Evolutionary conservation across 179 eudicot species (phyloP).

Genomic region (Amaranthus tricolor): DNA sequence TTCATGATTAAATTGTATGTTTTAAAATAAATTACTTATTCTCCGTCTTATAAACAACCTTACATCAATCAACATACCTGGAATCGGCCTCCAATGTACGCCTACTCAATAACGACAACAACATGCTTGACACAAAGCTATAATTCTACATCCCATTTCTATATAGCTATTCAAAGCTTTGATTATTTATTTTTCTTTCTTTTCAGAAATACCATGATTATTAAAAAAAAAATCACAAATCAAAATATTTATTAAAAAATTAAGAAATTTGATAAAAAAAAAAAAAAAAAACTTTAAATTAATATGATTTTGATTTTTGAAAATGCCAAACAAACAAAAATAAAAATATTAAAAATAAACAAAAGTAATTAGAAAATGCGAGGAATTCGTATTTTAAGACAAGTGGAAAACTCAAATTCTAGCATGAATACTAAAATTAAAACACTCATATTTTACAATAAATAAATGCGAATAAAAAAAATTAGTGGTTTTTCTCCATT

Average conservation of each 20-base stretch:
- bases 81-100: slow-evolving; percentile 79
- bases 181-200: neutral
- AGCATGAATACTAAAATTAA: too few relatives aligned
- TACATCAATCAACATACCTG: slow-evolving; percentile 43
- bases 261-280: neutral
- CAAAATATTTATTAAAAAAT: neutral
- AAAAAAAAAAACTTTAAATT: too few relatives aligned
- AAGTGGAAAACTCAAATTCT: neutral
- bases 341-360: too few relatives aligned
- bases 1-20: too few relatives aligned
- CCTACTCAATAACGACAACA: slow-evolving; percentile 90
- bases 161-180: slow-evolving; percentile 13
- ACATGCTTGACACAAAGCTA: slow-evolving; percentile 55
- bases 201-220: neutral
- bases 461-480: too few relatives aligned
- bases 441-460: too few relatives aligned
- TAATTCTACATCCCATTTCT: slow-evolving; percentile 54
- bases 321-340: neutral
- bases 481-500: too few relatives aligned
- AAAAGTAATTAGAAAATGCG: neutral
- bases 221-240: neutral
- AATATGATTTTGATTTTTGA: too few relatives aligned
- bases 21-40: too few relatives aligned
- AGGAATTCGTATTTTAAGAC: neutral
- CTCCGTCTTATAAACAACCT: too few relatives aligned